phyloP scores from a whole-genome alignment of 768 basidiomycete species.

The Mycena galopus region DNA sequence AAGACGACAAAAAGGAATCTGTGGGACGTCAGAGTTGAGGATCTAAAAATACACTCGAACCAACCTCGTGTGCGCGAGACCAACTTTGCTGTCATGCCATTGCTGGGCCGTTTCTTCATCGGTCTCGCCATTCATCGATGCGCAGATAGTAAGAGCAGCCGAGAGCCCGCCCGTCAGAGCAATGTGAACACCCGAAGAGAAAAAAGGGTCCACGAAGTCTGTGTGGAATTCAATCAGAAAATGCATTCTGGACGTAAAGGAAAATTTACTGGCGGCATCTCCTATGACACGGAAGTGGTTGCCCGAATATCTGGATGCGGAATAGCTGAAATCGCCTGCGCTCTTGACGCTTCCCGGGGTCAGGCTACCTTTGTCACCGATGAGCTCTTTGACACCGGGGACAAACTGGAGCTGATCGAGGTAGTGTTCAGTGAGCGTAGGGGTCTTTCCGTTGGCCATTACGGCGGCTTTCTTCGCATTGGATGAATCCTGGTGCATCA shows the following conservation, averaged over 20 bases:
- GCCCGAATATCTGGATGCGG: constrained; percentile 50
- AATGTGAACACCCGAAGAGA: constrained; percentile 64
- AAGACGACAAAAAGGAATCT: not conserved
- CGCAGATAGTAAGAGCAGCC: constrained; percentile 51
- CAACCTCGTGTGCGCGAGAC: constrained; percentile 50
- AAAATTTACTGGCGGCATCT: constrained; percentile 57
- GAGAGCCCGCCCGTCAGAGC: constrained; percentile 53
- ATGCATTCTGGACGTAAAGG: too few relatives aligned
- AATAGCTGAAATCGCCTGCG: constrained; percentile 56
- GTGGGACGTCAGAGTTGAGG: too few relatives aligned
- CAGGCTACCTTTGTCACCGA: constrained; percentile 43
- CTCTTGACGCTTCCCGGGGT: constrained; percentile 39
- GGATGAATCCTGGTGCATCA: too few relatives aligned
- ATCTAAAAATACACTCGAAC: not conserved
- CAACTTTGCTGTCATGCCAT: constrained; percentile 50
- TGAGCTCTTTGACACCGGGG: constrained; percentile 36
- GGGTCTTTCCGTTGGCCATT: too few relatives aligned
- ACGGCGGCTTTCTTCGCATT: too few relatives aligned
- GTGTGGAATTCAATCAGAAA: not conserved
- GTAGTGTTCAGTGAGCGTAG: not conserved
- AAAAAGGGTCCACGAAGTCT: constrained; percentile 76
- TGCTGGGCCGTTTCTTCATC: constrained; percentile 45
- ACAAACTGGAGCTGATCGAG: not conserved
- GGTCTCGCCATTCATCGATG: constrained; percentile 46
- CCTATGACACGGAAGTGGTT: constrained; percentile 53